phyloP scores from a whole-genome alignment of 371 early-diverging fungal genomes.

The Mucor racemosus region DNA sequence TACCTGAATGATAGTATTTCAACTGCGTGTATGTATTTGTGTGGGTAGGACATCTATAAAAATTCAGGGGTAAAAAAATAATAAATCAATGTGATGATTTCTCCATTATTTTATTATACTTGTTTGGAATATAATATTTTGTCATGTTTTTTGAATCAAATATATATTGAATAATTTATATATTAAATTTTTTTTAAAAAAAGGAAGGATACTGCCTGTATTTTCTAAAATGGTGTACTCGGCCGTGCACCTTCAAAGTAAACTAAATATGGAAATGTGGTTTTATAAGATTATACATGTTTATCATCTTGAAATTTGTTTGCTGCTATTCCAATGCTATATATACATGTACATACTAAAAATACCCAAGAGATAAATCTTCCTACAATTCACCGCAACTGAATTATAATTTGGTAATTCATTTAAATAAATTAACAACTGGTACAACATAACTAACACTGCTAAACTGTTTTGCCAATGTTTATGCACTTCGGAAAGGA shows the following conservation, averaged over 20 bases:
- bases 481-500: neutral
- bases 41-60: neutral
- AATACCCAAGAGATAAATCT: neutral
- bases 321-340: no score
- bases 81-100: neutral
- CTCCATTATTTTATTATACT: neutral
- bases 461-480: neutral
- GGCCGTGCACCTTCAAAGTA: conserved; percentile 4
- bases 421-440: neutral
- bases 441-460: neutral
- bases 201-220: conserved; percentile 4
- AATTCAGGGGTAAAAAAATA: neutral
- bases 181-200: neutral
- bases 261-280: neutral
- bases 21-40: neutral
- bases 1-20: neutral
- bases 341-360: no score
- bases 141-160: conserved; percentile 1
- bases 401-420: neutral
- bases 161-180: neutral
- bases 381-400: neutral
- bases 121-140: neutral
- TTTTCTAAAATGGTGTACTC: conserved; percentile 5
- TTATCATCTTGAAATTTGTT: neutral
- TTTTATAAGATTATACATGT: neutral